Evolutionary conservation across 768 basidiomycete species (phyloP).

Genomic region (Suillus alpinus): DNA sequence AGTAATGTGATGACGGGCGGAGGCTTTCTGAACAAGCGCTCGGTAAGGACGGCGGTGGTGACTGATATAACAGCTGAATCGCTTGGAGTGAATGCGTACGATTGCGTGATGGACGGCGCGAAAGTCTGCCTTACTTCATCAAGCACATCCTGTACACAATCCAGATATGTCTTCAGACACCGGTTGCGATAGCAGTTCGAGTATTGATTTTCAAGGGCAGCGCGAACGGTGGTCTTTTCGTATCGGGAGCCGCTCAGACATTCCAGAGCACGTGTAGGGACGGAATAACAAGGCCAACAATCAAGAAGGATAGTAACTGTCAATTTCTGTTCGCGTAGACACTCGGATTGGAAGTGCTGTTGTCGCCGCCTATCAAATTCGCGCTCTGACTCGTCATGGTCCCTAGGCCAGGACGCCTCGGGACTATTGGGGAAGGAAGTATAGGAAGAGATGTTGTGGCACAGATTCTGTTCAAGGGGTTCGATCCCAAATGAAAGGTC

Average conservation of each 20-base stretch:
- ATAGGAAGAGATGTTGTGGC: background rate
- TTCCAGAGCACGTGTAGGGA: background rate
- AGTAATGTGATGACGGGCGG: background rate
- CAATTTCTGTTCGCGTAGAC: background rate
- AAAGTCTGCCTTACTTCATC: background rate
- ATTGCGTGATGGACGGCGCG: background rate
- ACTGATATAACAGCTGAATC: background rate
- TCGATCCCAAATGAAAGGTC: slow-evolving; percentile 7
- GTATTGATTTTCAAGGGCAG: slow-evolving; percentile 7
- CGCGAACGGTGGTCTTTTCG: background rate
- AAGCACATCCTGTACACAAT: slow-evolving; percentile 12
- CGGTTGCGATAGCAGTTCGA: slow-evolving; percentile 15
- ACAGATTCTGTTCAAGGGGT: slow-evolving; percentile 2
- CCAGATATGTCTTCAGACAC: slow-evolving; percentile 10
- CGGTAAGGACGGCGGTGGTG: background rate
- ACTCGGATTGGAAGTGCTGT: background rate
- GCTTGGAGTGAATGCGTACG: slow-evolving; percentile 1
- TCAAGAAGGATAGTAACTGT: background rate
- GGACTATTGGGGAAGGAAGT: slow-evolving; percentile 6
- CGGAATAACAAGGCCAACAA: slow-evolving; percentile 15
- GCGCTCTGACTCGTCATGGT: background rate
- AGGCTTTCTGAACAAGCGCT: slow-evolving; percentile 1
- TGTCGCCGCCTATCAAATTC: background rate
- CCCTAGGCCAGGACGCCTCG: slow-evolving; percentile 2
- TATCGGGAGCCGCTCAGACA: slow-evolving; percentile 2